Evolutionary conservation across 2,329 filamentous ascomycete species (phyloP).

Genomic region (Fusarium anthophilum): DNA sequence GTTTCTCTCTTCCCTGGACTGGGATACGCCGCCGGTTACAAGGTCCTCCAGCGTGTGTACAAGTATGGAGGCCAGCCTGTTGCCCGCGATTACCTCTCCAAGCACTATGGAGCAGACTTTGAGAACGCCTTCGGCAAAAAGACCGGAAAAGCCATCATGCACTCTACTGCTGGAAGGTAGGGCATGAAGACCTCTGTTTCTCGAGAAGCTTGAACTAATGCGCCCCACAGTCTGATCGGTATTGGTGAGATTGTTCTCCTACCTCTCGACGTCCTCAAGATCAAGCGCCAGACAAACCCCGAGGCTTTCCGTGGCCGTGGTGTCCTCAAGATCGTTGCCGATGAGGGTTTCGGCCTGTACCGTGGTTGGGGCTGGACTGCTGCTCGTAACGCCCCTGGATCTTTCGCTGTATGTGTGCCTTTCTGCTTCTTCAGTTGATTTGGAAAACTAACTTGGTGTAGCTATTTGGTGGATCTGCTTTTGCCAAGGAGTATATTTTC

Average conservation of each 20-base stretch:
- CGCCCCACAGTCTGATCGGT: slow-evolving; percentile 78
- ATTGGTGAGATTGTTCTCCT: slow-evolving; percentile 97
- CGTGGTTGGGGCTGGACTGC: slow-evolving; percentile 98
- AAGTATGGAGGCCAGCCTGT: slow-evolving; percentile 99
- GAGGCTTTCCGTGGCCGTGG: slow-evolving; percentile 96
- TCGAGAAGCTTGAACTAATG: slow-evolving; percentile 23
- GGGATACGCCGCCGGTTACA: slow-evolving; percentile 97
- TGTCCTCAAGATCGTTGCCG: slow-evolving; percentile 85
- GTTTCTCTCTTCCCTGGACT: slow-evolving; percentile 96
- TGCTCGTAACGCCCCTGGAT: slow-evolving; percentile 94
- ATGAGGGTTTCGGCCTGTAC: slow-evolving; percentile 96
- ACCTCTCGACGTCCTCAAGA: slow-evolving; percentile 96
- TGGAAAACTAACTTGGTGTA: slow-evolving; percentile 50
- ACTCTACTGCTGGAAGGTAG: slow-evolving; percentile 92
- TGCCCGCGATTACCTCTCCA: slow-evolving; percentile 85
- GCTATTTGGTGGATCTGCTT: slow-evolving; percentile 97
- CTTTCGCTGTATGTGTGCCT: slow-evolving; percentile 80
- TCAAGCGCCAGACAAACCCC: slow-evolving; percentile 99
- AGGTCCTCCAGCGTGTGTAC: slow-evolving; percentile 96
- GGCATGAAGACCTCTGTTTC: slow-evolving; percentile 20
- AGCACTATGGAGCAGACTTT: slow-evolving; percentile 84
- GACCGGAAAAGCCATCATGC: slow-evolving; percentile 97
- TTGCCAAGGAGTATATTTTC: slow-evolving; percentile 97
- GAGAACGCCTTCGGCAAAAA: slow-evolving; percentile 93
- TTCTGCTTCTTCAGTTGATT: neutral